Evolutionary conservation across 2,329 filamentous ascomycete species (phyloP).

Genomic region (Nakataea oryzae): DNA sequence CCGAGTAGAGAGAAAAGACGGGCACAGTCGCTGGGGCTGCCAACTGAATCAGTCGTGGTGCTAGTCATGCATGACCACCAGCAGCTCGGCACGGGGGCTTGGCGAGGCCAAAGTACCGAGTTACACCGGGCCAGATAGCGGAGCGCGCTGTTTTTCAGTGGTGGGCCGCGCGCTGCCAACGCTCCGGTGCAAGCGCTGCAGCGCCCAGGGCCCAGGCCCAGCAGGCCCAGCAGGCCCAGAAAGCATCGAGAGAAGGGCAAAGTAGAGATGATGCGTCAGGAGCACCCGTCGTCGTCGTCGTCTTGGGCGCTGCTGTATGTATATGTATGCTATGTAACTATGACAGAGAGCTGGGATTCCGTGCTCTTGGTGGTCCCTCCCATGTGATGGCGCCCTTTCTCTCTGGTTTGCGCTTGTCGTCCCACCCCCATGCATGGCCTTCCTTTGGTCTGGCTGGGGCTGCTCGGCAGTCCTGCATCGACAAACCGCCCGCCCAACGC

Average conservation of each 20-base stretch:
- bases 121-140: neutral
- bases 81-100: slow-evolving; percentile 11
- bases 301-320: neutral
- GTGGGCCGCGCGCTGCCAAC: neutral
- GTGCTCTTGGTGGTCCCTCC: too few species aligned
- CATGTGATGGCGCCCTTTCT: too few species aligned
- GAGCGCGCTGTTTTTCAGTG: neutral
- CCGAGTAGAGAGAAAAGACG: slow-evolving; percentile 5
- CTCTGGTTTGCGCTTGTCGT: too few species aligned
- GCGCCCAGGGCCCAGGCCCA: neutral
- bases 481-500: too few species aligned
- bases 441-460: too few species aligned
- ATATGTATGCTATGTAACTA: too few species aligned
- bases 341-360: too few species aligned
- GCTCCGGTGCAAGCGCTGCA: neutral
- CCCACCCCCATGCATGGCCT: too few species aligned
- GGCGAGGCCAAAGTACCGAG: neutral
- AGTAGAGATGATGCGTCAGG: neutral
- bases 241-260: neutral
- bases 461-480: too few species aligned
- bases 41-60: neutral
- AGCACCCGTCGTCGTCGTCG: neutral
- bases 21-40: neutral
- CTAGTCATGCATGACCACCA: slow-evolving; percentile 8
- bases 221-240: neutral